Evolutionary conservation across 306 rosid species (phyloP).

Genomic region (Quercus variabilis): DNA sequence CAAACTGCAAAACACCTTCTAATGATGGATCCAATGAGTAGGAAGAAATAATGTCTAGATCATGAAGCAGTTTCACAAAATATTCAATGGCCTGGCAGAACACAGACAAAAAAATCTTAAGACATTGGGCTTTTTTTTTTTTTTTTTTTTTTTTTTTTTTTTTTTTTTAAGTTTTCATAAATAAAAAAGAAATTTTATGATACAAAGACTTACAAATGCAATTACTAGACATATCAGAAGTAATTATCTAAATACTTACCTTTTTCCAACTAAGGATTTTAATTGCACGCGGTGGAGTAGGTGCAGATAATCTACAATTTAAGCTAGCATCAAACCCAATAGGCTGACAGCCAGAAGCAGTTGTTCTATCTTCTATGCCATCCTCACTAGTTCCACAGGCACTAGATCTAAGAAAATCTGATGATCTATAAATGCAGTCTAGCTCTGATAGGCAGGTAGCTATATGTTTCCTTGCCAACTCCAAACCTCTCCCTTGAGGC

Average conservation of each 20-base stretch:
- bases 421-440: slow-evolving; percentile 49
- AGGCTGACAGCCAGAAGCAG: slow-evolving; percentile 93
- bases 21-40: slow-evolving; percentile 61
- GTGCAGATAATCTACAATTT: slow-evolving; percentile 86
- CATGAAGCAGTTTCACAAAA: slow-evolving; percentile 78
- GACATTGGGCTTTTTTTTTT: background rate
- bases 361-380: slow-evolving; percentile 43
- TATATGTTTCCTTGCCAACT: slow-evolving; percentile 94
- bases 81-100: slow-evolving; percentile 76
- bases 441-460: slow-evolving; percentile 75
- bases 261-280: slow-evolving; percentile 71
- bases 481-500: slow-evolving; percentile 96
- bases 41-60: slow-evolving; percentile 72
- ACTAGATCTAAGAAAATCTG: slow-evolving; percentile 65
- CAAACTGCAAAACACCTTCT: slow-evolving; percentile 77
- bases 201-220: background rate
- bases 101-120: slow-evolving; percentile 9
- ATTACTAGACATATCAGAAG: slow-evolving; percentile 1
- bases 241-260: slow-evolving; percentile 40
- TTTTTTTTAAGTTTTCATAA: background rate
- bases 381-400: slow-evolving; percentile 37
- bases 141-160: background rate
- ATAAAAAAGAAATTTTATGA: slow-evolving; percentile 17
- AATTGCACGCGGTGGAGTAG: slow-evolving; percentile 91
- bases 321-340: slow-evolving; percentile 92